Evolutionary conservation across 345 rosid genomes (phyloP), one percentile per base, ranked within the genome.

Genomic region (Erucastrum elatum): DNA sequence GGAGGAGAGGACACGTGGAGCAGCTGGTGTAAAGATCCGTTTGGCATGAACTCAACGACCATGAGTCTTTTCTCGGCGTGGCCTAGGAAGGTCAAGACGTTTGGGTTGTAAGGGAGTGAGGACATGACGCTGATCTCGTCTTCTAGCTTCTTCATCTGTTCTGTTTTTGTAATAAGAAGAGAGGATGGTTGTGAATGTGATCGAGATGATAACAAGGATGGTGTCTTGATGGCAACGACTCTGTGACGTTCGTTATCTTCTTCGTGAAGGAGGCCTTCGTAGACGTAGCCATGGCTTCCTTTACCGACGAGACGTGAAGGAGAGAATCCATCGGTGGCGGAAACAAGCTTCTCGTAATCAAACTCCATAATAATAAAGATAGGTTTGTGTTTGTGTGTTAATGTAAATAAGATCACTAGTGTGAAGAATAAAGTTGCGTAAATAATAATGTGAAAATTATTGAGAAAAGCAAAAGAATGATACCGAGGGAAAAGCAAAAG

Each of bases 281-380:
- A 89, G 17, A 92, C 83, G 1, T 85, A 83, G 26, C 96, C 96
- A 55, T 92, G 97, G 82, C 97, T 92, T 33, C 97, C 96, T 86
- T 83, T 90, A 6, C 97, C 97, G 3, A 92, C 58, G 65, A 92
- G 87, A 1, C 64, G 82, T 0, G 90, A 83, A 0, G 85, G 84
- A 55, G 90, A 89, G 87, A 93, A 93, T 26, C 75, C 69, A 35
- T 82, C 75, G 0, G 94, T 87, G 44, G 91, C 90, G 72, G 71
- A 75, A 3, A 83, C 87, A 25, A 91, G 83, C 55, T 89, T 81
- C 60, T 88, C 75, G 75, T 85, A 84, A 74, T 87, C 87, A 80
- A 88, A 88, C 44, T 78, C 59, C 64, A 74, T 82, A 12, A 26
- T 82, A 5, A 16, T 41, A 49, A 72, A 25, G 21, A 8, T 15